Evolutionary conservation across 139 green algal genomes (phyloP), one percentile per base, ranked within the genome.

Genomic region (Chlorella sp.): DNA sequence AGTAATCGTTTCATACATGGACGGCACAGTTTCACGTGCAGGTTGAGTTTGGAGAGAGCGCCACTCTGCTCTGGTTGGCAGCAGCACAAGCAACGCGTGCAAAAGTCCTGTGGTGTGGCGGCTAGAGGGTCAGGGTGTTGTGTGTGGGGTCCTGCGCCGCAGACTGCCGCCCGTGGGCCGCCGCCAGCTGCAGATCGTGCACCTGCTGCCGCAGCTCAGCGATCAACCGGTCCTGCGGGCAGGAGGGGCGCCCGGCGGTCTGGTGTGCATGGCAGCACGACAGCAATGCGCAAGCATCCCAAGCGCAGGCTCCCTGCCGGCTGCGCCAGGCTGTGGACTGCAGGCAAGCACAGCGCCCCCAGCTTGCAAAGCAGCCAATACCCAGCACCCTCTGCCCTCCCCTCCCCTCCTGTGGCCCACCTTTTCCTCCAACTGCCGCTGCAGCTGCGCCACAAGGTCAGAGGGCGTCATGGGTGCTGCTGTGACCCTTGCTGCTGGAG

Each of bases 371-470:
- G n/a, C n/a, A n/a, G n/a, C n/a, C n/a, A n/a, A n/a, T n/a, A n/a
- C n/a, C n/a, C n/a, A n/a, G n/a, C n/a, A n/a, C n/a, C n/a, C n/a
- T n/a, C n/a, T n/a, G n/a, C n/a, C n/a, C n/a, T n/a, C n/a, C n/a
- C n/a, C n/a, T n/a, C n/a, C n/a, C n/a, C n/a, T n/a, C n/a, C n/a
- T n/a, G n/a, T n/a, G n/a, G n/a, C n/a, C 11, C 46, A 54, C 46
- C 65, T 85, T 84, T 24, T 87, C 64, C 75, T 48, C 38, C 16
- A 90, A 26, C 68, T 89, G 43, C 40, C 38, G 41, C 84, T 74
- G 82, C 54, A 86, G 82, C 70, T 44, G 28, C 5, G 51, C 36
- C 68, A 85, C 26, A 36, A 80, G 28, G 36, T 80, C 68, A 8
- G 48, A 72, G 26, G 48, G 68, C 13, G 36, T 68, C 65, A 51